These are phyloP conservation scores for Dactylellina parvicollis DNA, from an alignment of 2,329 filamentous ascomycete species.

Conservation along the genomic window DNA sequence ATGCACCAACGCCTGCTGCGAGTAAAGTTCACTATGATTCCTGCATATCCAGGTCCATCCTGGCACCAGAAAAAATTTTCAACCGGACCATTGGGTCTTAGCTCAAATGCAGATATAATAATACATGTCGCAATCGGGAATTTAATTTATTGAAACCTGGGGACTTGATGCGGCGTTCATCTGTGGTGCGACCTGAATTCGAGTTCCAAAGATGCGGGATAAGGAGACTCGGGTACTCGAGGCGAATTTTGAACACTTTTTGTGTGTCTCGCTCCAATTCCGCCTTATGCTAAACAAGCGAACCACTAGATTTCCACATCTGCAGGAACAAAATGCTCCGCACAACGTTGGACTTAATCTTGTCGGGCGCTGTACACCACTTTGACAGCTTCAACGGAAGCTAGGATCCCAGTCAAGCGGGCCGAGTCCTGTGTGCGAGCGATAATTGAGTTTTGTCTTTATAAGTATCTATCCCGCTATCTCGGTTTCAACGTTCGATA, in stretches of 20 bases:
- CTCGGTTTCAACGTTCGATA: constrained; percentile 32
- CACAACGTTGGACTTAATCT: constrained; percentile 36
- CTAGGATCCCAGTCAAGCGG: constrained; percentile 45
- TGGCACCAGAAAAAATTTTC: constrained; percentile 33
- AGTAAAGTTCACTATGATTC: constrained; percentile 7
- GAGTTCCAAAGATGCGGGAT: constrained; percentile 23
- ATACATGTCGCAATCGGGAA: constrained; percentile 53
- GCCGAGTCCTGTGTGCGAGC: constrained; percentile 46
- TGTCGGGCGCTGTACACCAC: constrained; percentile 33
- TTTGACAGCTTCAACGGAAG: constrained; percentile 52
- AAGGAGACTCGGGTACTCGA: constrained; percentile 30
- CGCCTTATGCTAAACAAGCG: constrained; percentile 52
- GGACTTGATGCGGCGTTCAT: constrained; percentile 12
- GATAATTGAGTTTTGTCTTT: constrained; percentile 31
- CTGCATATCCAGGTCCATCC: constrained; percentile 13
- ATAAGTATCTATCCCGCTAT: constrained; percentile 48
- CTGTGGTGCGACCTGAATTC: constrained; percentile 42
- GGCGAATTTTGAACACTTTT: constrained; percentile 26
- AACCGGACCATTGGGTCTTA: constrained; percentile 51
- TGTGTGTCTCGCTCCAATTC: constrained; percentile 28
- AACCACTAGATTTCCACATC: constrained; percentile 29
- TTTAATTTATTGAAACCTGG: constrained; percentile 36
- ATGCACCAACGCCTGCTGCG: not conserved
- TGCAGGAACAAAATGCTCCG: constrained; percentile 51
- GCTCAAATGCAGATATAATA: constrained; percentile 43